Percentiles rank a stretch among this genome's conserved stretches.
phyloP scores from a whole-genome alignment of 805 yeast genomes.

The Candida vartiovaarae region DNA sequence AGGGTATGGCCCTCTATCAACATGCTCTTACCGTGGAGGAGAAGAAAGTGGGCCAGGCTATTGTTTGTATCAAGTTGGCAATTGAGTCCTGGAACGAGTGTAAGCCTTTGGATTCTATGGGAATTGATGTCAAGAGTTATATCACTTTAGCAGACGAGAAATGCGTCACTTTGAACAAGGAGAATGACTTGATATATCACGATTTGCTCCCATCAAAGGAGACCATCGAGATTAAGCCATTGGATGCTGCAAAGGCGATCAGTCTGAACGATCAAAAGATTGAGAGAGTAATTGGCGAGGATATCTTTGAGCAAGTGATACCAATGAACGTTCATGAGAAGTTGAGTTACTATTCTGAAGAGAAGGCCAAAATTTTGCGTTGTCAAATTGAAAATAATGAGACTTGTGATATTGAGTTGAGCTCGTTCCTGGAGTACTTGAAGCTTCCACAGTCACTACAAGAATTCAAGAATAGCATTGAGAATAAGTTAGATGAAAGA shows the following conservation, averaged over 20 bases:
- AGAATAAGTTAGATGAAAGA: conserved; percentile 26
- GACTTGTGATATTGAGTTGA: conserved; percentile 70
- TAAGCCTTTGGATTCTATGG: conserved; percentile 27
- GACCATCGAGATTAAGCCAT: conserved; percentile 43
- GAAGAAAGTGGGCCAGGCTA: conserved; percentile 67
- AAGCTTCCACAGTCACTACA: conserved; percentile 63
- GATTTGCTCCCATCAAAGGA: conserved; percentile 59
- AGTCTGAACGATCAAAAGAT: conserved; percentile 43
- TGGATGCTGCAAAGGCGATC: conserved; percentile 61
- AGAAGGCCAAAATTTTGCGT: conserved; percentile 71
- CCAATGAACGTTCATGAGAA: conserved; percentile 86
- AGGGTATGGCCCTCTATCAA: conserved; percentile 53
- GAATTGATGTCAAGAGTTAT: conserved; percentile 26
- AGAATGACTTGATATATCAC: conserved; percentile 87
- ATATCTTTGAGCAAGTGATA: conserved; percentile 69
- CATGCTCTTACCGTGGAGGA: conserved; percentile 49
- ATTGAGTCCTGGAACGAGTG: conserved; percentile 27
- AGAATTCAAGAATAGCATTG: conserved; percentile 35
- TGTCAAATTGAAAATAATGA: conserved; percentile 67
- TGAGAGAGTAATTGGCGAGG: conserved; percentile 36
- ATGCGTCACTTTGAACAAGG: conserved; percentile 48
- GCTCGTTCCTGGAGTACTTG: conserved; percentile 74
- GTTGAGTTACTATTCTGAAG: conserved; percentile 82
- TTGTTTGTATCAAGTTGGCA: conserved; percentile 56
- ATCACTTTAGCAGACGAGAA: conserved; percentile 30